Evolutionary conservation across 2,329 filamentous ascomycete genomes (phyloP).

Genomic region (Claviceps sp.): DNA sequence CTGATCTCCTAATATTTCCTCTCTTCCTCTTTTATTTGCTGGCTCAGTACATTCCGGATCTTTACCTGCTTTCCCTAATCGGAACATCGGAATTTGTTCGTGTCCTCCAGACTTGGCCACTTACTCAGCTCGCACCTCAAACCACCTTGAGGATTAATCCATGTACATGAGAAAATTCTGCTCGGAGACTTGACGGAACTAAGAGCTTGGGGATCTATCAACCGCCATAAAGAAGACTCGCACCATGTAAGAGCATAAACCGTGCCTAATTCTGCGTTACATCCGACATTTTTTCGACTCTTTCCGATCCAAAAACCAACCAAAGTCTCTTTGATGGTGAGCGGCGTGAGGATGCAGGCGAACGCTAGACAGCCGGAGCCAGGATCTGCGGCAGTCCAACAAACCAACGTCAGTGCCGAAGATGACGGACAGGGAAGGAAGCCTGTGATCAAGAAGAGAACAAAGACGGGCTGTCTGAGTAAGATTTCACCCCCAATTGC

Average conservation of each 20-base stretch:
- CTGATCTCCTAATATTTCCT: not conserved
- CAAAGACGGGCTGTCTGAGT: slow-evolving; percentile 89
- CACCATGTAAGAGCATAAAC: slow-evolving; percentile 9
- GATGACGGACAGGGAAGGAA: slow-evolving; percentile 34
- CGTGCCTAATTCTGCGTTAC: not conserved
- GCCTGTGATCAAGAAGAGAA: slow-evolving; percentile 49
- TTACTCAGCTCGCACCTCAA: not conserved
- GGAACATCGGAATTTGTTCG: not conserved
- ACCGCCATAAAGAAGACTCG: not conserved
- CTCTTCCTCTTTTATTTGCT: not conserved
- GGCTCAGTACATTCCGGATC: not conserved
- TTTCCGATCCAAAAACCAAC: not conserved
- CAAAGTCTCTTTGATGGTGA: slow-evolving; percentile 1
- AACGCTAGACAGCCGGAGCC: slow-evolving; percentile 8
- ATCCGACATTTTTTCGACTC: not conserved
- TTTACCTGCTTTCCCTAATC: not conserved
- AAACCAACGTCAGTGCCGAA: slow-evolving; percentile 22
- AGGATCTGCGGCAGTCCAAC: slow-evolving; percentile 17
- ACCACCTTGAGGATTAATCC: not conserved
- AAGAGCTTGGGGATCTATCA: not conserved
- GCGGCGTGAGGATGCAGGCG: slow-evolving; percentile 4
- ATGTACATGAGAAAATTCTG: not conserved
- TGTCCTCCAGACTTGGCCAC: not conserved
- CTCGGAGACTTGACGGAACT: not conserved
- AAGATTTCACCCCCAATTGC: slow-evolving; percentile 24